Evolutionary conservation across 768 basidiomycete species (phyloP), one percentile per base, ranked within the genome.

Genomic region (Leccinum uliginosum): DNA sequence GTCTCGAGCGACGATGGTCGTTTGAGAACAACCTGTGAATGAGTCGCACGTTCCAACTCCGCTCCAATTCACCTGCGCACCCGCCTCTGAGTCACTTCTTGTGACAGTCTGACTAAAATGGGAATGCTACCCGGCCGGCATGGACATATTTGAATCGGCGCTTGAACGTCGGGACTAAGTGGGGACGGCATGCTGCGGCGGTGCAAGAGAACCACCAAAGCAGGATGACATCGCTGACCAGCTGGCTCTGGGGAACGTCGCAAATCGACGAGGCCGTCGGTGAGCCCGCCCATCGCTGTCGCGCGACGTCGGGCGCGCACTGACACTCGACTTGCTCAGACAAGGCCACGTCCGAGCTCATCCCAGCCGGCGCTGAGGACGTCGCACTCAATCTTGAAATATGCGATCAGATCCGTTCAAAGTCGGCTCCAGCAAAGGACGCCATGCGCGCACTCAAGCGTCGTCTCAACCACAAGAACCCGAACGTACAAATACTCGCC

Each of bases 381-480:
- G 93, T 98, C 38, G 92, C 93, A 9, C 79, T 93, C 61, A 89
- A 89, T 65, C 89, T 99, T 57, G 93, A 98, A 71, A 92, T 98
- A 78, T 93, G 93, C 62, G 97, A 99, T 74, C 89, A 95, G 73
- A 94, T 99, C 69, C 85, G 94, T 53, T 92, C 92, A 6, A 95
- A 96, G 77, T 83, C 89, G 43, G 87, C 88, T 1, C 81, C 83
- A 17, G 86, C 95, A 17, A 89, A 89, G 73, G 85, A 89, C 58
- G 89, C 96, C 4, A 90, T 94, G 86, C 87, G 87, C 56, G 84
- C 88, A 19, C 78, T 99, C 67, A 93, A 93, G 73, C 83, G 86
- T 24, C 82, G 95, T 50, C 76, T 98, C 50, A 86, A 87, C 66
- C 91, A 96, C 74, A 91, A 89, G 82, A 99, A 99, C 71, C 94